phyloP scores from a whole-genome alignment of 768 basidiomycete genomes.

The Kwoniella sp. region DNA sequence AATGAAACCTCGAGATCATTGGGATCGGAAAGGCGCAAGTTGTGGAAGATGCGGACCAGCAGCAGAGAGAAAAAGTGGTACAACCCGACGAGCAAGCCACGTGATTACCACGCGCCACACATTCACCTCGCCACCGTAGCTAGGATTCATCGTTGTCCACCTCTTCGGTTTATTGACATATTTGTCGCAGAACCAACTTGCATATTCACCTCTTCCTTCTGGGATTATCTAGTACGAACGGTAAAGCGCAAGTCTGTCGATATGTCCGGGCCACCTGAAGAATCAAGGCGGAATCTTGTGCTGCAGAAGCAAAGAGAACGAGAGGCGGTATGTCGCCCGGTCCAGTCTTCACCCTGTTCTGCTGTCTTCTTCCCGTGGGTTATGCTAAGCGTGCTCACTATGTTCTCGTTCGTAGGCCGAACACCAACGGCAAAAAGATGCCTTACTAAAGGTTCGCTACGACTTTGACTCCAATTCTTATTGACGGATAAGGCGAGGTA shows the following conservation, averaged over 20 bases:
- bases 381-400: not conserved
- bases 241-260: not conserved
- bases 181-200: too few species aligned
- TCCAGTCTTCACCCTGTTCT: slow-evolving; percentile 74
- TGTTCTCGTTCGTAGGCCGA: slow-evolving; percentile 34
- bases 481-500: slow-evolving; percentile 56
- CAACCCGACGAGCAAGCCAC: too few species aligned
- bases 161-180: too few species aligned
- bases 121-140: too few species aligned
- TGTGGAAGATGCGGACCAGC: too few species aligned
- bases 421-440: slow-evolving; percentile 45
- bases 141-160: too few species aligned
- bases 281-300: slow-evolving; percentile 46
- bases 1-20: too few species aligned
- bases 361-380: slow-evolving; percentile 1
- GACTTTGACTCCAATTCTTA: not conserved
- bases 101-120: too few species aligned
- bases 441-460: slow-evolving; percentile 28
- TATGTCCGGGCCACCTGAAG: slow-evolving; percentile 36
- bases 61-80: too few species aligned
- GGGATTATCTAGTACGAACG: too few species aligned
- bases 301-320: slow-evolving; percentile 76
- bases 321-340: slow-evolving; percentile 60
- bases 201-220: too few species aligned
- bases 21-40: too few species aligned